Evolutionary conservation across 2,329 filamentous ascomycete species (phyloP), one percentile per base, ranked within the genome.

Genomic region (Ascochyta pisi): DNA sequence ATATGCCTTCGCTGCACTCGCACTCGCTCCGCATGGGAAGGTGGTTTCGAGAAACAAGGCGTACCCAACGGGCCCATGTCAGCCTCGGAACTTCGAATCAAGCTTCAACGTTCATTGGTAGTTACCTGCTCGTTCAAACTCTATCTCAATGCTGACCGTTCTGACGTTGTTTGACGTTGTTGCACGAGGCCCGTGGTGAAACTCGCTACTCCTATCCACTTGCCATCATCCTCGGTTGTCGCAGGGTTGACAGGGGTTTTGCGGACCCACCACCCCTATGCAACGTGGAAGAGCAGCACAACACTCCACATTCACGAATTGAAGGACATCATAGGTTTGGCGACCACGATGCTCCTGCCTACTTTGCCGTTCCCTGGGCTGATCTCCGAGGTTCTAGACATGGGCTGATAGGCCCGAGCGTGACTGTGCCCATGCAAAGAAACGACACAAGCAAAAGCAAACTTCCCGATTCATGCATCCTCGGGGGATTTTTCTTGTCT

Each of bases 141-240:
- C 8, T 42, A 47, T 46, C 26, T 42, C 42, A 38, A 42, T 8
- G 24, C 9, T 46, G 31, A 37, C 53, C 37, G 42, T 33, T 47
- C 29, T 47, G 47, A 56, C 42, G 43, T 48, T 47, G 42, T 56
- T 56, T 51, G 42, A 51, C 47, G 31, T 51, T 43, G 53, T 51
- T 43, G 42, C 48, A 47, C 47, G 31, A 51, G 22, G 31, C n/a
- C 31, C 16, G 15, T 51, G 35, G 38, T 56, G 53, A 56, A 56
- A 56, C 53, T 39, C 47, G 33, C 42, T 42, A 50, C 52, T 38
- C 10, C 23, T n/a, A 26, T 49, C 34, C 40, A 34, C 35, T 37
- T 50, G 15, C 37, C 38, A 24, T n/a, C 29, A 55, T 47, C 53
- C 53, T 56, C 53, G 53, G 53, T 24, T 48, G 47, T 47, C 27